Conservation (phyloP, 1,139 yeast species). For the Blastobotrys persicus region DNA sequence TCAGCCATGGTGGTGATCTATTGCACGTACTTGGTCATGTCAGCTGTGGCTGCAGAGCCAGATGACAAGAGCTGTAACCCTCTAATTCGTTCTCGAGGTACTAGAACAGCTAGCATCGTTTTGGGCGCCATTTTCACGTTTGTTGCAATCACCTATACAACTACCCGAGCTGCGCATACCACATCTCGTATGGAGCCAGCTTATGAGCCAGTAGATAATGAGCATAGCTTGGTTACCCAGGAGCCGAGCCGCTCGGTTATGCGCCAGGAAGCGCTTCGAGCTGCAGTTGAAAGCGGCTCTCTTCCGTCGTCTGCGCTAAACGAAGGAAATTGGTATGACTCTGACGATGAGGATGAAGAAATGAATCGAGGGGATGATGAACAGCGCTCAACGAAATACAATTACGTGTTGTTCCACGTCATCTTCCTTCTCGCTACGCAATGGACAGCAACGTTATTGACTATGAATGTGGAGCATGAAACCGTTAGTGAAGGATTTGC, state of each 20-base stretch:
- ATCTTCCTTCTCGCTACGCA: constrained; percentile 95
- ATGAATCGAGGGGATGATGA: constrained; percentile 54
- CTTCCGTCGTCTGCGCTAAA: constrained; percentile 87
- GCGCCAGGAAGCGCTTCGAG: constrained; percentile 84
- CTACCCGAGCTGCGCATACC: constrained; percentile 84
- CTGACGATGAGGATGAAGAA: constrained; percentile 32
- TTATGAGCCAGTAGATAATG: constrained; percentile 39
- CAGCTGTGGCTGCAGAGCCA: constrained; percentile 96
- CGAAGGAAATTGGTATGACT: constrained; percentile 56
- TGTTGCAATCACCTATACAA: constrained; percentile 93
- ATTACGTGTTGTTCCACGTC: constrained; percentile 83
- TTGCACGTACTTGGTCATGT: constrained; percentile 86
- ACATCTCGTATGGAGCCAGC: constrained; percentile 31
- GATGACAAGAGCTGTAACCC: constrained; percentile 94
- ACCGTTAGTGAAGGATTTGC: constrained; percentile 77
- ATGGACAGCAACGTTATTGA: constrained; percentile 90
- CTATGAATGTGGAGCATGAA: constrained; percentile 85
- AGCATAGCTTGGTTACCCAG: constrained; percentile 42
- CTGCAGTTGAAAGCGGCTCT: constrained; percentile 93
- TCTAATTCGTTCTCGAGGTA: constrained; percentile 79
- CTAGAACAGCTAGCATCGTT: constrained; percentile 84
- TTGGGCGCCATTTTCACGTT: constrained; percentile 93
- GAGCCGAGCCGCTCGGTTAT: constrained; percentile 70
- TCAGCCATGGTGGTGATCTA: constrained; percentile 93
- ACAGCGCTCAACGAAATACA: constrained; percentile 68